Base-by-base conservation (phyloP, 257 asterid species). In the Scutellaria minor region DNA sequence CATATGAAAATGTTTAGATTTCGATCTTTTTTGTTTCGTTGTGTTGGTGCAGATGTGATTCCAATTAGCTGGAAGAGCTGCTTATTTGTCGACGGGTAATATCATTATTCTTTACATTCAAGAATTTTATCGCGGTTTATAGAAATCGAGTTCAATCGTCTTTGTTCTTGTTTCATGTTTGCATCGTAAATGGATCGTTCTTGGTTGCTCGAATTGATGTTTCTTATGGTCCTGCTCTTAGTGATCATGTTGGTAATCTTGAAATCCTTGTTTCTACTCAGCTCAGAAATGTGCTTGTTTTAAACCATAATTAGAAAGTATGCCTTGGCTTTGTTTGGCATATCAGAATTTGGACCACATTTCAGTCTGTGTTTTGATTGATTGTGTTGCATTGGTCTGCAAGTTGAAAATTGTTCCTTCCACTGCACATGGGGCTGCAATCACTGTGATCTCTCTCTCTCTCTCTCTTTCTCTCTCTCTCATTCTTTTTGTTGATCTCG, bases 101-200 rank as follows among this genome's bases (percentile, higher is more conserved):
- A 55, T 76, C 71, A 59, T 74, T 56, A 65, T 79, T 79, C 76
- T 75, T 78, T 80, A 65, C 75, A 78, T 78, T 73, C n/a, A 66
- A 22, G 66, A 59, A 61, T 51, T 66, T 52, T 40, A 74, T 74
- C 50, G 44, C 40, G 70, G 13, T 77, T 68, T 62, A 68, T 72
- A 58, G 37, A 54, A 14, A 24, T 70, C 35, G 20, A 18, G 53
- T 69, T 63, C 5, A 1, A n/a, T 20, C 27, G 22, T 71, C 41
- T 45, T 39, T 41, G 6, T 15, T 60, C 6, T 44, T 51, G 59
- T 31, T 4, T 31, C 37, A 31, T 31, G 37, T 31, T 31, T 31
- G 5, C 37, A 31, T 31, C 37, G 37, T 31, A 2, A 31, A 31
- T 31, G 37, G 37, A 31, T 31, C 0, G 37, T 31, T 31, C 37